These are phyloP conservation scores for Serendipita sp. DNA, from an alignment of 768 basidiomycete genomes.

Conservation along the genomic window DNA sequence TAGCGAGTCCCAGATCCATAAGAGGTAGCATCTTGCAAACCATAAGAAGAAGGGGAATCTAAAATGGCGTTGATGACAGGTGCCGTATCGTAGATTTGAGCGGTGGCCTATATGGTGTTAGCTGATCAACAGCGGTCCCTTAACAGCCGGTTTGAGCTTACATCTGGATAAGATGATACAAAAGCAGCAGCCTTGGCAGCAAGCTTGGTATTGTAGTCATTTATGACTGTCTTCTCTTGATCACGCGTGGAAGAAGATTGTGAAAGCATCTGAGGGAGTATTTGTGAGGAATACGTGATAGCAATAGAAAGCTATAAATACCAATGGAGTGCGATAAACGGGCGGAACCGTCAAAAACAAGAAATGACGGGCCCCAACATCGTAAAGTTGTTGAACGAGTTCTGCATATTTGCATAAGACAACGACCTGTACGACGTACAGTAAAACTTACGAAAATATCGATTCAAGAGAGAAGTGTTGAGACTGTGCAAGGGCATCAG, in stretches of 20 bases:
- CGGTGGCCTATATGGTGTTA: slow-evolving; percentile 23
- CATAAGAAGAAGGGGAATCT: slow-evolving; percentile 31
- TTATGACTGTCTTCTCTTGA: slow-evolving; percentile 30
- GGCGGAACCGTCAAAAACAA: slow-evolving; percentile 48
- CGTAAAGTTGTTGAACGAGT: slow-evolving; percentile 18
- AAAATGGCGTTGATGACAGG: slow-evolving; percentile 34
- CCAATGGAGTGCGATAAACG: slow-evolving; percentile 39
- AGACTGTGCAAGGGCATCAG: slow-evolving; percentile 21
- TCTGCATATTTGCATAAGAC: slow-evolving; percentile 13
- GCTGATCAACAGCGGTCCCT: neutral
- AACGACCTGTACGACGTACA: slow-evolving; percentile 2
- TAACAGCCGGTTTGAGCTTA: slow-evolving; percentile 17
- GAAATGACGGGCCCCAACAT: slow-evolving; percentile 43
- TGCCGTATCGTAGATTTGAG: slow-evolving; percentile 36
- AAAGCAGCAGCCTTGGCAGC: slow-evolving; percentile 26
- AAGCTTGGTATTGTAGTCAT: slow-evolving; percentile 36
- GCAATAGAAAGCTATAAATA: slow-evolving; percentile 18
- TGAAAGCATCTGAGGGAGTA: slow-evolving; percentile 28
- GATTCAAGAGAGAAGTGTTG: slow-evolving; percentile 30
- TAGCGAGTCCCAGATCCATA: slow-evolving; percentile 19
- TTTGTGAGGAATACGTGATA: neutral
- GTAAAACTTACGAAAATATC: slow-evolving; percentile 23
- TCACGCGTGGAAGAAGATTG: slow-evolving; percentile 26
- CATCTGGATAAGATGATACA: slow-evolving; percentile 29
- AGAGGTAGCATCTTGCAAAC: slow-evolving; percentile 37